Conservation (phyloP, 2,329 filamentous ascomycete genomes). For the Magnaporthiopsis incrustans region DNA sequence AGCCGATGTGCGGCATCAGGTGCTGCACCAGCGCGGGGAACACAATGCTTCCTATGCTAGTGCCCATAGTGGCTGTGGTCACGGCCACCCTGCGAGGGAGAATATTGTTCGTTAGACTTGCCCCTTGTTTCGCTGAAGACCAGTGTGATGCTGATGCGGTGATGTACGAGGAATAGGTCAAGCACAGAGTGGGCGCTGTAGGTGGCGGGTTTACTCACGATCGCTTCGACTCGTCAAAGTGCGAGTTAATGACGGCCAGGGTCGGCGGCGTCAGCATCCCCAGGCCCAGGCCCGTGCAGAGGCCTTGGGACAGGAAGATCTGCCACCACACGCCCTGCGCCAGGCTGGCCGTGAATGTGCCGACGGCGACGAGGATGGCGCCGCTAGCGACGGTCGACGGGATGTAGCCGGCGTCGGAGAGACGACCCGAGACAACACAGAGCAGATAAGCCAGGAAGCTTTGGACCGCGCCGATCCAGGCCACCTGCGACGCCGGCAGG, state of each 20-base stretch:
- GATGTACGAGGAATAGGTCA: background rate
- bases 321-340: slow-evolving; percentile 38
- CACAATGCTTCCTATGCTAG: slow-evolving; percentile 53
- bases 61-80: slow-evolving; percentile 51
- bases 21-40: slow-evolving; percentile 52
- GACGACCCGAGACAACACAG: slow-evolving; percentile 38
- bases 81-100: slow-evolving; percentile 36
- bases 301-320: slow-evolving; percentile 43
- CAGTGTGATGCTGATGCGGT: background rate
- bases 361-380: slow-evolving; percentile 32
- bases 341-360: slow-evolving; percentile 40
- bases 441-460: slow-evolving; percentile 41
- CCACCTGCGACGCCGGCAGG: slow-evolving; percentile 27
- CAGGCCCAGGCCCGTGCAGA: slow-evolving; percentile 45
- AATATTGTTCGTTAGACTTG: background rate
- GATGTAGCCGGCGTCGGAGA: slow-evolving; percentile 42
- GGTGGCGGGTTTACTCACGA: slow-evolving; percentile 18
- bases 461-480: slow-evolving; percentile 42
- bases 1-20: slow-evolving; percentile 53
- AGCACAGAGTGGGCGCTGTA: background rate
- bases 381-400: slow-evolving; percentile 32
- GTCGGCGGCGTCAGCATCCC: slow-evolving; percentile 48
- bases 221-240: slow-evolving; percentile 45
- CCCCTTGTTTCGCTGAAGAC: background rate
- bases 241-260: slow-evolving; percentile 44